Percentiles rank a stretch among this genome's conserved stretches.
Evolutionary conservation across 1,284 basidiomycete genomes (phyloP).

Genomic region (Cutaneotrichosporon spelunceum): DNA sequence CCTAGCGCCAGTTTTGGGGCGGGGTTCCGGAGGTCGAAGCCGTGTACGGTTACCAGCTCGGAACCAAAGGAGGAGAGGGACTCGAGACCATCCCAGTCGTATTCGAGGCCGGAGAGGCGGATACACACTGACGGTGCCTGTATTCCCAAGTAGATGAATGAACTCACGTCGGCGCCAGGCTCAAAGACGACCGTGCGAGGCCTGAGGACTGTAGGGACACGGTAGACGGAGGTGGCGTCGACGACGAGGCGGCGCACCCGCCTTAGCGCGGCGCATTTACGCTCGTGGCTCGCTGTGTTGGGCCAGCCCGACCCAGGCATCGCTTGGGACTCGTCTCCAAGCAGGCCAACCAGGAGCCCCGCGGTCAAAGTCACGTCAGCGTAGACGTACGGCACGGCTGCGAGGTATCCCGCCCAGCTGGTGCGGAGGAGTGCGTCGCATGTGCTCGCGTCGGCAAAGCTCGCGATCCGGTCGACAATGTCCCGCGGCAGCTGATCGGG

Average conservation of each 20-base stretch:
- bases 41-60: too few species aligned
- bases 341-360: not conserved
- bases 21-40: too few species aligned
- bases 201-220: not conserved
- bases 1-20: too few species aligned
- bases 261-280: not conserved
- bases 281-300: not conserved
- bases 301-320: not conserved
- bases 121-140: too few species aligned
- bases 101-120: too few species aligned
- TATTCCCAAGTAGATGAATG: too few species aligned
- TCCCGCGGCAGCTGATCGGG: not conserved
- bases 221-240: not conserved
- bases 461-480: not conserved
- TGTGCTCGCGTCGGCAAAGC: not conserved
- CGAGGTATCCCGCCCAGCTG: not conserved
- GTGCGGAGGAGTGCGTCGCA: not conserved
- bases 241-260: not conserved
- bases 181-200: too few species aligned
- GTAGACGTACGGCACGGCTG: not conserved
- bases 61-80: too few species aligned
- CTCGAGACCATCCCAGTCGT: too few species aligned
- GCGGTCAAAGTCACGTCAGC: not conserved
- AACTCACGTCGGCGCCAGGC: too few species aligned
- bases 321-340: not conserved